Percentiles rank a stretch among this genome's conserved stretches.
phyloP scores from a whole-genome alignment of 2,329 filamentous ascomycete species.

The Cladorrhinum sp. region DNA sequence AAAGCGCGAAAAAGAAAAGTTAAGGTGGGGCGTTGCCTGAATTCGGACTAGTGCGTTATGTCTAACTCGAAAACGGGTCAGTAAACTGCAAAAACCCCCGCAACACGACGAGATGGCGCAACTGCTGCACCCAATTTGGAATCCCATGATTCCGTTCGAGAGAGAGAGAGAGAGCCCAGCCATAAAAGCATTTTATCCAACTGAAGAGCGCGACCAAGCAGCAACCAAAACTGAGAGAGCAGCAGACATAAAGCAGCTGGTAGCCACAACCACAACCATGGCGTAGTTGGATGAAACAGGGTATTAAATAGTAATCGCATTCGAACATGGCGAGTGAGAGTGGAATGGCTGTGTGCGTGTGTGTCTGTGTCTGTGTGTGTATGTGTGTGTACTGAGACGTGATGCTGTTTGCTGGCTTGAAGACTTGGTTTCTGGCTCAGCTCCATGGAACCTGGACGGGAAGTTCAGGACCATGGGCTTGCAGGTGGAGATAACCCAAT shows the following conservation, averaged over 20 bases:
- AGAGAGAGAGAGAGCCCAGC: conserved; percentile 4
- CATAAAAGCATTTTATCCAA: neutral
- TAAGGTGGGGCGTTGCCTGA: neutral
- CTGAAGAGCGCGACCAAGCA: neutral
- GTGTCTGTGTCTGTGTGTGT: too few species aligned
- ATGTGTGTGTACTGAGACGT: neutral
- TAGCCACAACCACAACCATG: neutral
- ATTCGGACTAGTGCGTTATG: conserved; percentile 6
- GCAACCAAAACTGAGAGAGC: conserved; percentile 1
- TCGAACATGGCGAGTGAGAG: neutral
- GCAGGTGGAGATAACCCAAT: neutral
- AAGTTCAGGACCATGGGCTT: neutral
- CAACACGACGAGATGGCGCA: conserved; percentile 1
- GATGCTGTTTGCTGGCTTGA: neutral
- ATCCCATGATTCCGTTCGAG: neutral
- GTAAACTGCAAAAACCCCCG: neutral
- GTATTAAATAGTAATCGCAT: neutral
- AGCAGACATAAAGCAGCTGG: neutral
- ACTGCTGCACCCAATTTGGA: conserved; percentile 3
- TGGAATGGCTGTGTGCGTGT: neutral
- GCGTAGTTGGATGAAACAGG: neutral
- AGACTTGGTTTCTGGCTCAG: neutral
- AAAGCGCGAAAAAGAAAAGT: neutral
- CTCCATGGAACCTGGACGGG: too few species aligned
- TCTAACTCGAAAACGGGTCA: conserved; percentile 8